These are phyloP conservation scores for Fusarium transvaalense DNA, from an alignment of 2,329 filamentous ascomycete genomes.

Conservation along the genomic window DNA sequence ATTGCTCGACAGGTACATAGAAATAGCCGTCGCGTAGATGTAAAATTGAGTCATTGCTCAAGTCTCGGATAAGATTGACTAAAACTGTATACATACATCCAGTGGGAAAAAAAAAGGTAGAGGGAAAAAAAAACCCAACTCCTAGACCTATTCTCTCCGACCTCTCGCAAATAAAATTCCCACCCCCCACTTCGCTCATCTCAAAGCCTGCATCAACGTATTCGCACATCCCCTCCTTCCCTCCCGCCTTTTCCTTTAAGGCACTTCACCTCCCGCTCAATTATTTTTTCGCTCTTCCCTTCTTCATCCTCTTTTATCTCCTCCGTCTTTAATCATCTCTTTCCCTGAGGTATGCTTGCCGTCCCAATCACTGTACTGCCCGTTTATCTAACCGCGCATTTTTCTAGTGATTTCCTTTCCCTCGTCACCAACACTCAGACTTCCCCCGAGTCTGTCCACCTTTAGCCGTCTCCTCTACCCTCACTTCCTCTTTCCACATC, in stretches of 20 bases:
- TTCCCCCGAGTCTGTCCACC: slow-evolving; percentile 37
- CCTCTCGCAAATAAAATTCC: slow-evolving; percentile 32
- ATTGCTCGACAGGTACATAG: slow-evolving; percentile 26
- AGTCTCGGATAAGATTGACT: slow-evolving; percentile 22
- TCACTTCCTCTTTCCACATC: slow-evolving; percentile 25
- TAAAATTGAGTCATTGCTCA: slow-evolving; percentile 16
- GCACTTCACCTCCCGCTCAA: slow-evolving; percentile 48
- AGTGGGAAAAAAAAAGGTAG: neutral
- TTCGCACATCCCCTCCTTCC: slow-evolving; percentile 49
- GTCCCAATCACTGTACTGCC: slow-evolving; percentile 15
- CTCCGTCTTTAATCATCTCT: slow-evolving; percentile 21
- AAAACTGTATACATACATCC: neutral
- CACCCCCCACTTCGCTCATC: slow-evolving; percentile 43
- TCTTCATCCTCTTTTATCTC: slow-evolving; percentile 29
- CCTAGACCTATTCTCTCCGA: slow-evolving; percentile 23
- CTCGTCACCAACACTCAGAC: slow-evolving; percentile 41
- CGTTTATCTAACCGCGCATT: slow-evolving; percentile 35
- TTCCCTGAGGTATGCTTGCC: slow-evolving; percentile 20
- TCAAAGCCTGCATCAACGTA: slow-evolving; percentile 46
- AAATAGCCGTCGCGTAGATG: neutral
- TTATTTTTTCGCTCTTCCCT: slow-evolving; percentile 43
- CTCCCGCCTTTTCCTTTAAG: slow-evolving; percentile 47
- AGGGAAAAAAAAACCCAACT: slow-evolving; percentile 10
- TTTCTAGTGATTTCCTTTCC: slow-evolving; percentile 42
- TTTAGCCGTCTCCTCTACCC: slow-evolving; percentile 40